Conservation (phyloP, 441 rosid species). For the Raphanus hybrid region DNA sequence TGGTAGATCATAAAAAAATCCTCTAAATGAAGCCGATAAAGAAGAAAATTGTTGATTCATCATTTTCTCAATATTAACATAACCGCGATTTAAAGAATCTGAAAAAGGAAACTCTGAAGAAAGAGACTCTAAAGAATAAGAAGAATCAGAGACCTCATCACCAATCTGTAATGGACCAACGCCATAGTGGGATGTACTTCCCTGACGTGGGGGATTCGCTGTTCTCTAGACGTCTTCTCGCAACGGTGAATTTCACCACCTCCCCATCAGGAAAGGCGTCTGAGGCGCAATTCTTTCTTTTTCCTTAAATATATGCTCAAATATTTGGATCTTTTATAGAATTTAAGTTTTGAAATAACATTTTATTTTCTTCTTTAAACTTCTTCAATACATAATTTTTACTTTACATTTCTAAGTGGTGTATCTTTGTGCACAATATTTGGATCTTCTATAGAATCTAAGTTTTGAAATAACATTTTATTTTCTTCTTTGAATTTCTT, state of each 20-base stretch:
- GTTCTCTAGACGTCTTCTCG: no score
- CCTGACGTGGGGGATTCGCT: no score
- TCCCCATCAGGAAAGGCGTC: no score
- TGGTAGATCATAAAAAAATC: background rate
- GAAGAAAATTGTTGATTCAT: background rate
- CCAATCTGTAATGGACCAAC: no score
- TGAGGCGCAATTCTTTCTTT: no score
- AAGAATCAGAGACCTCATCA: no score
- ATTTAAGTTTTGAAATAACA: background rate
- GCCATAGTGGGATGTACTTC: no score
- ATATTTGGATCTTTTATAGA: background rate
- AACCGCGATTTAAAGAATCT: no score
- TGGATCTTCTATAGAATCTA: background rate
- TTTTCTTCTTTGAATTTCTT: background rate
- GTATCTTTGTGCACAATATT: background rate
- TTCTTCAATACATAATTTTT: background rate
- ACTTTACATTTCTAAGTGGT: background rate
- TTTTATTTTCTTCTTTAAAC: background rate
- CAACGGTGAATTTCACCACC: no score
- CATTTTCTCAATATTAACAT: background rate
- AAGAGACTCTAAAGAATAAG: no score
- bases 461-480: background rate
- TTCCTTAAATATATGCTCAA: background rate
- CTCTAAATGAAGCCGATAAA: background rate
- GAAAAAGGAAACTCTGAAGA: no score